phyloP scores from a whole-genome alignment of 2,329 filamentous ascomycete species.

The Verticillium zaregamsianum region DNA sequence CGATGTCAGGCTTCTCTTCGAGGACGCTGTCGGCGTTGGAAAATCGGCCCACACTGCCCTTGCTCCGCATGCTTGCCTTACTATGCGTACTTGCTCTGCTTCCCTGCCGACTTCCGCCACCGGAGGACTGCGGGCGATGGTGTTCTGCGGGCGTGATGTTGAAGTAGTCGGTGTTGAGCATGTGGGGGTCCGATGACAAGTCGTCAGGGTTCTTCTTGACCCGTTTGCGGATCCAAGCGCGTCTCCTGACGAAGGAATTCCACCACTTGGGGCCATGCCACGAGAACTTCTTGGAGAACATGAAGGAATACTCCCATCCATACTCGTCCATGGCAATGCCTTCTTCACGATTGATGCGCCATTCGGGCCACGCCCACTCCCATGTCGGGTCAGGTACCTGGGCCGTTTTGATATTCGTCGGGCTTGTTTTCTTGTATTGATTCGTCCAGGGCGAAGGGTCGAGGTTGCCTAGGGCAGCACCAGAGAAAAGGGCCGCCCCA shows the following conservation, averaged over 20 bases:
- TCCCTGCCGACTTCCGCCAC: constrained; percentile 20
- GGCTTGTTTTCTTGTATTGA: constrained; percentile 52
- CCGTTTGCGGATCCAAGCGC: constrained; percentile 82
- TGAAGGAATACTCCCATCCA: constrained; percentile 95
- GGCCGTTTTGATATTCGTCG: constrained; percentile 72
- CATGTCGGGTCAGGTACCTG: constrained; percentile 93
- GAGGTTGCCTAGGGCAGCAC: constrained; percentile 76
- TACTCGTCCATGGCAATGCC: constrained; percentile 70
- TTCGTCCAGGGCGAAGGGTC: constrained; percentile 90
- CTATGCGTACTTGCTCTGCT: constrained; percentile 25
- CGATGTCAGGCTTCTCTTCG: constrained; percentile 55
- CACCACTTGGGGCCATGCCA: constrained; percentile 95
- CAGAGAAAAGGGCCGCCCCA: constrained; percentile 84
- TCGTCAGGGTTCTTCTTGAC: constrained; percentile 54
- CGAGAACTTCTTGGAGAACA: constrained; percentile 67
- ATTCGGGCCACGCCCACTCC: constrained; percentile 77
- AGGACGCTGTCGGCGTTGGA: constrained; percentile 36
- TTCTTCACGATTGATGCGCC: constrained; percentile 66
- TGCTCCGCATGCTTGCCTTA: constrained; percentile 22
- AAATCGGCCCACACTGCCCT: constrained; percentile 30
- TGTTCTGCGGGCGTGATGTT: constrained; percentile 57
- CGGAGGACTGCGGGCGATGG: constrained; percentile 18
- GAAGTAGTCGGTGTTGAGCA: constrained; percentile 76
- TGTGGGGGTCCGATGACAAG: constrained; percentile 51
- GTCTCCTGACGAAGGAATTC: constrained; percentile 86